A percentile compares a stretch with the other conserved stretches of the same genome.
Conservation (phyloP, 441 rosid genomes). For the Macaranga tanarius region DNA sequence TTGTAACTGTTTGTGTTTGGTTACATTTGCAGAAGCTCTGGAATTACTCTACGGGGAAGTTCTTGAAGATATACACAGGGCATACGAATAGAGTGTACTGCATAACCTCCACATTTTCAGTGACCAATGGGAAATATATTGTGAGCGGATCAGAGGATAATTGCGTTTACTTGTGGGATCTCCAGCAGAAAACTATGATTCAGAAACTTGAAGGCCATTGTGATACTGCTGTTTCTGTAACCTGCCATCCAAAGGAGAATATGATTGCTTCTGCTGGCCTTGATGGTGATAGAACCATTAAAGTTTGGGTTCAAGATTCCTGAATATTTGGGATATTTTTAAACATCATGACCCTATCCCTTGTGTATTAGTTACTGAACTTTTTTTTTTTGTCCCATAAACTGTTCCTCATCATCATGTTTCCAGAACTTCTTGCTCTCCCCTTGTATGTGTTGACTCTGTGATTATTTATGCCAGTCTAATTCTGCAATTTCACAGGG, state of each 20-base stretch:
- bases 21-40: conserved; percentile 62
- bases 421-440: too few species aligned
- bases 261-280: conserved; percentile 83
- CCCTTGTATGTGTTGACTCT: too few species aligned
- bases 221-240: conserved; percentile 79
- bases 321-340: conserved; percentile 23
- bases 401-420: too few species aligned
- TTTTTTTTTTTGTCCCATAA: too few species aligned
- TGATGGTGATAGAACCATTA: conserved; percentile 67
- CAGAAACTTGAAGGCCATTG: conserved; percentile 86
- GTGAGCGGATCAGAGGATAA: conserved; percentile 95
- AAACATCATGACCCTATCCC: background rate
- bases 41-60: conserved; percentile 84
- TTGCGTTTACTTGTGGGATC: conserved; percentile 89
- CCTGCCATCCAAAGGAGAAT: conserved; percentile 71
- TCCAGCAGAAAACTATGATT: conserved; percentile 70
- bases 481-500: too few species aligned
- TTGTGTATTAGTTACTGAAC: background rate
- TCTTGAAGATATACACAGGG: conserved; percentile 75
- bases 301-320: conserved; percentile 75
- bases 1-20: background rate
- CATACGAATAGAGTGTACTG: conserved; percentile 78
- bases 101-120: conserved; percentile 82
- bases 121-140: conserved; percentile 84
- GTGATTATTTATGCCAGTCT: too few species aligned